A percentile compares a stretch with the other conserved stretches of the same genome.
Evolutionary conservation across 768 basidiomycete species (phyloP).

Genomic region (Lentinula edodes): DNA sequence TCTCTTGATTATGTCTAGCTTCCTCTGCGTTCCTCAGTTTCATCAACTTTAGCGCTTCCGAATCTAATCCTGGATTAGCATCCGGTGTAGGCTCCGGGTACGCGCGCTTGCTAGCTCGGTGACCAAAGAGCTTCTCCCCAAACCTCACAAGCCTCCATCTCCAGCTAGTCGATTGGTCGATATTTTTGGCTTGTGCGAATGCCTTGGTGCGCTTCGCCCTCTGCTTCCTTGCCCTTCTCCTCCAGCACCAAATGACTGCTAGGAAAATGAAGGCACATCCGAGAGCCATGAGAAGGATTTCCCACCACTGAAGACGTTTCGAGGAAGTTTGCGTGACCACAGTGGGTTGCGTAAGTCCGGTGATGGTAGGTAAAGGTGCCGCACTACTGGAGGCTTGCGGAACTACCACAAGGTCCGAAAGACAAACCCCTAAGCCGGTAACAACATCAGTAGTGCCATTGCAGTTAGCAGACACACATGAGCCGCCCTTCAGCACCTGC

Average conservation of each 20-base stretch:
- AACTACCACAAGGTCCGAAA: slow-evolving; percentile 64
- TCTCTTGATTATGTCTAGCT: slow-evolving; percentile 38
- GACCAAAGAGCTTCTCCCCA: slow-evolving; percentile 56
- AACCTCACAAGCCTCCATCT: slow-evolving; percentile 49
- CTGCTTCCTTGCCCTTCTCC: slow-evolving; percentile 62
- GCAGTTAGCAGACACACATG: slow-evolving; percentile 63
- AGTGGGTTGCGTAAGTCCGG: slow-evolving; percentile 43
- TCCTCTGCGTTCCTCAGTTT: slow-evolving; percentile 47
- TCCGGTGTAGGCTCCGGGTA: background rate
- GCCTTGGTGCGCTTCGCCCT: slow-evolving; percentile 60
- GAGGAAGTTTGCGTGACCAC: slow-evolving; percentile 17
- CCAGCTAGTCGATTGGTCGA: slow-evolving; percentile 48
- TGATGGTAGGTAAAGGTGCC: slow-evolving; percentile 34
- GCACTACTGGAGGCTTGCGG: slow-evolving; percentile 35
- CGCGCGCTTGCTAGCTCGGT: slow-evolving; percentile 19
- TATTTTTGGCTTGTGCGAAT: slow-evolving; percentile 57
- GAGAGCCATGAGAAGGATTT: slow-evolving; percentile 78
- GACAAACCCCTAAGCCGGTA: slow-evolving; percentile 70
- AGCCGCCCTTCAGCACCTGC: slow-evolving; percentile 58
- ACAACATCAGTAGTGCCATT: slow-evolving; percentile 48
- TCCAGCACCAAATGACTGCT: slow-evolving; percentile 60
- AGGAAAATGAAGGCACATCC: slow-evolving; percentile 78
- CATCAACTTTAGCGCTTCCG: slow-evolving; percentile 45
- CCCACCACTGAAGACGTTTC: slow-evolving; percentile 65
- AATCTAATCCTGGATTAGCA: slow-evolving; percentile 10